Evolutionary conservation across 1,284 basidiomycete genomes (phyloP), one percentile per base, ranked within the genome.

Genomic region (Ustilago shanxiensis): DNA sequence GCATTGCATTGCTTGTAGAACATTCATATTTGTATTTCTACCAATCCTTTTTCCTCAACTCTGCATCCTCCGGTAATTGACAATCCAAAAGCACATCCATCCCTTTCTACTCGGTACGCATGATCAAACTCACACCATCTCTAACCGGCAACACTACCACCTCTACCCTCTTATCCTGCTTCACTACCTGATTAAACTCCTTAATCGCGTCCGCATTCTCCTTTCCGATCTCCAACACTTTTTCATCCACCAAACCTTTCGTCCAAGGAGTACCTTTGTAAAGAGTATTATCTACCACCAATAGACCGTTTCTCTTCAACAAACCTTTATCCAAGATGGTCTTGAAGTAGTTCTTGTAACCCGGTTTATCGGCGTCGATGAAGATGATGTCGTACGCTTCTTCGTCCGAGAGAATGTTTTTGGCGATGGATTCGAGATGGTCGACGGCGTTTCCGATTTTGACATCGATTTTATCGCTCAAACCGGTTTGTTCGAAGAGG

Each of bases 321-420:
- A 86, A 57, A 2, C 74, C 74, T 33, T 71, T 64, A 3, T 81
- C 74, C 14, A 86, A 64, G 20, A 86, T 77, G 13, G 64, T 63
- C 33, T 81, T 44, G 26, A 83, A 85, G 64, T 86, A 86, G 0
- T 18, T 64, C 45, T 39, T 57, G 59, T 86, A 87, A 0, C 74
- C 80, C 0, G 79, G 79, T 63, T 87, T 87, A 60, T 87, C 85
- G 1, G 85, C 86, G 56, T 87, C 86, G 60, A 87, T 86, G 61
- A 86, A 86, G 53, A 86, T 85, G 54, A 87, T 60, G 59, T 87
- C 85, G 59, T 83, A 87, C 0, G 73, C 72, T 13, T 79, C 74
- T 26, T 78, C 61, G 13, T 79, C 74, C 13, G 20, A 45, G 20
- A 66, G 2, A 7, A 74, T 59, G 22, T 66, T 54, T 28, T 71